These are phyloP conservation scores for Suillus bovinus DNA, from an alignment of 768 basidiomycete species.

Conservation along the genomic window DNA sequence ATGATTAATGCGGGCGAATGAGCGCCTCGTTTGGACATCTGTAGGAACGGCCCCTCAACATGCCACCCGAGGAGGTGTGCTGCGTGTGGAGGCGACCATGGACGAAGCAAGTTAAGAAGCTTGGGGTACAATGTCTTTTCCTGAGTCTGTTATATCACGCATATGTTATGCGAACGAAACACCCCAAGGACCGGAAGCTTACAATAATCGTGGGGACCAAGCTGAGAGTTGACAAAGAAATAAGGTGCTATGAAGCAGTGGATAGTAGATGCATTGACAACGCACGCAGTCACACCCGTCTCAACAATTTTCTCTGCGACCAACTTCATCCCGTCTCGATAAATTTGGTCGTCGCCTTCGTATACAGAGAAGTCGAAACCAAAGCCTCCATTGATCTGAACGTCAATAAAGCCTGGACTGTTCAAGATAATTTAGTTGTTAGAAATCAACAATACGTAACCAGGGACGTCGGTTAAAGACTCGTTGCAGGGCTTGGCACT, in stretches of 20 bases:
- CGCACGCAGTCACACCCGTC: conserved; percentile 87
- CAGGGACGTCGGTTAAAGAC: background rate
- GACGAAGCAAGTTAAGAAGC: conserved; percentile 64
- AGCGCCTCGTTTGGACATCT: conserved; percentile 79
- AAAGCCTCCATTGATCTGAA: conserved; percentile 90
- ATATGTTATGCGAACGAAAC: background rate
- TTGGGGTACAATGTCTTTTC: conserved; percentile 74
- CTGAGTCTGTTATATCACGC: conserved; percentile 57
- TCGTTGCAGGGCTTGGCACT: conserved; percentile 8
- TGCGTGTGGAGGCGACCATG: conserved; percentile 60
- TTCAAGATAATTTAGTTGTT: conserved; percentile 6
- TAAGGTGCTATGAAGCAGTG: conserved; percentile 24
- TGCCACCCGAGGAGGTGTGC: conserved; percentile 88
- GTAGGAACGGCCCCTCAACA: conserved; percentile 87
- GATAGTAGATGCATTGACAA: conserved; percentile 18
- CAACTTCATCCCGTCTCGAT: conserved; percentile 63
- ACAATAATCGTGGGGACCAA: conserved; percentile 74
- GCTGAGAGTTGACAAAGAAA: conserved; percentile 33
- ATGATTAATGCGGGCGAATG: conserved; percentile 71
- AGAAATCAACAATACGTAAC: conserved; percentile 10
- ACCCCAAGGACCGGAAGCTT: conserved; percentile 21
- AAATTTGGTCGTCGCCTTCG: conserved; percentile 66
- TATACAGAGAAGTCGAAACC: conserved; percentile 87
- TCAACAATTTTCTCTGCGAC: conserved; percentile 79
- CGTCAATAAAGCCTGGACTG: conserved; percentile 85